Evolutionary conservation across 1,284 basidiomycete genomes (phyloP), one percentile per base, ranked within the genome.

Genomic region (Fomitiporia mediterranea): DNA sequence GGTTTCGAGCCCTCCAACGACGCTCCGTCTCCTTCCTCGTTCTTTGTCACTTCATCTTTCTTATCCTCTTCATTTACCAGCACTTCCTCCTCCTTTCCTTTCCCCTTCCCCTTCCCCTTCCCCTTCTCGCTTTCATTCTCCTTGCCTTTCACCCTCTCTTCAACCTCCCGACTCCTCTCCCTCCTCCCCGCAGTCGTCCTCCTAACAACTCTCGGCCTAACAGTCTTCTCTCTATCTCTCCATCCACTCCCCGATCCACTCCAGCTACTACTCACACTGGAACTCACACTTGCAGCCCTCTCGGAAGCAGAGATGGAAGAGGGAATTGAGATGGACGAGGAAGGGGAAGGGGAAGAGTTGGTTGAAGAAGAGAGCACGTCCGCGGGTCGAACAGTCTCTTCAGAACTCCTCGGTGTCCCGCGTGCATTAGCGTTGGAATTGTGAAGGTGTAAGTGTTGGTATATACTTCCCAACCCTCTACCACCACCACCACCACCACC

Each of bases 101-200:
- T 35, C 30, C 27, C 23, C 30, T 39, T 50, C 4, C 27, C 44
- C 27, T 43, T 23, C 48, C 37, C n/a, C 48, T 11, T 11, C 28
- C 19, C 23, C 8, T n/a, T 7, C 15, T 5, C 25, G 13, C 8
- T 23, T n/a, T 17, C 27, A 23, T 47, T 11, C 44, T 27, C 25
- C 11, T n/a, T 19, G n/a, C 21, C n/a, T n/a, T 9, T 34, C 2
- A 48, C 47, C 27, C 27, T 17, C 30, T 50, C 32, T 23, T 35
- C 46, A 5, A n/a, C 46, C 25, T 8, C 8, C 27, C 23, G 17
- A 3, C 23, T 35, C 37, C 19, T 39, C 48, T 35, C 48, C 42
- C 79, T 77, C 35, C 83, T 84, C 4, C 67, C 86, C 34, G 27
- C 79, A 58, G 64, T 84, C 53, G 65, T 86, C 62, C 61, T 85